Percentiles rank a stretch among this genome's conserved stretches.
phyloP scores from a whole-genome alignment of 129 eudicot genomes.

The Calendula officinalis region DNA sequence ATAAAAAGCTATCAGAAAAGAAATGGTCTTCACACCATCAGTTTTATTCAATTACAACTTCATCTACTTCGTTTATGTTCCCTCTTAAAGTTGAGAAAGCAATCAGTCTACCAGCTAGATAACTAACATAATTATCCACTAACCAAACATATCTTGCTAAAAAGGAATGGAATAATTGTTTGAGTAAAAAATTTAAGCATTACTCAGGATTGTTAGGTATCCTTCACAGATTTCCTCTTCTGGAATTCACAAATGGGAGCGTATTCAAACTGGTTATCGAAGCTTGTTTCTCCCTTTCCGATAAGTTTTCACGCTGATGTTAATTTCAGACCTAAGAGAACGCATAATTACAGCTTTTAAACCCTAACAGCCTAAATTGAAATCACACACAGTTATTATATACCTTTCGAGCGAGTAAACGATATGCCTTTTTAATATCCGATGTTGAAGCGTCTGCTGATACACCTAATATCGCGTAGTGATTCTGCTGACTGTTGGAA shows the following conservation, averaged over 20 bases:
- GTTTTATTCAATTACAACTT: neutral
- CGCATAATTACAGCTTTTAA: neutral
- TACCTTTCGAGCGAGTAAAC: slow-evolving; percentile 89
- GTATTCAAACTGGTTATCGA: slow-evolving; percentile 12
- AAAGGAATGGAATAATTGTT: neutral
- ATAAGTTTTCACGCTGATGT: neutral
- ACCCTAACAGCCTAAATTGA: neutral
- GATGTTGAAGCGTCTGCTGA: slow-evolving; percentile 56
- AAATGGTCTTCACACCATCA: too few species aligned
- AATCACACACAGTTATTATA: slow-evolving; percentile 1
- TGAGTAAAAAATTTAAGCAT: neutral
- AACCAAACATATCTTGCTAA: slow-evolving; percentile 9
- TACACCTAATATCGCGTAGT: slow-evolving; percentile 72
- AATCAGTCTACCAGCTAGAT: too few species aligned
- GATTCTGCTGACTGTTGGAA: slow-evolving; percentile 46
- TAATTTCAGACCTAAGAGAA: slow-evolving; percentile 13
- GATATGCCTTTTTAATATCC: slow-evolving; percentile 86
- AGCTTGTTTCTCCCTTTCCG: neutral
- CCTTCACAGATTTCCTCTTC: slow-evolving; percentile 4
- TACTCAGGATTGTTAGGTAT: slow-evolving; percentile 2
- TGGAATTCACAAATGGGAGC: neutral
- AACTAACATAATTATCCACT: too few species aligned
- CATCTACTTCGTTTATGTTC: neutral
- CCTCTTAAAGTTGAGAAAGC: too few species aligned
- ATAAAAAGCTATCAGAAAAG: slow-evolving; percentile 4